Evolutionary conservation across 306 rosid species (phyloP).

Genomic region (Malus sylvestris): DNA sequence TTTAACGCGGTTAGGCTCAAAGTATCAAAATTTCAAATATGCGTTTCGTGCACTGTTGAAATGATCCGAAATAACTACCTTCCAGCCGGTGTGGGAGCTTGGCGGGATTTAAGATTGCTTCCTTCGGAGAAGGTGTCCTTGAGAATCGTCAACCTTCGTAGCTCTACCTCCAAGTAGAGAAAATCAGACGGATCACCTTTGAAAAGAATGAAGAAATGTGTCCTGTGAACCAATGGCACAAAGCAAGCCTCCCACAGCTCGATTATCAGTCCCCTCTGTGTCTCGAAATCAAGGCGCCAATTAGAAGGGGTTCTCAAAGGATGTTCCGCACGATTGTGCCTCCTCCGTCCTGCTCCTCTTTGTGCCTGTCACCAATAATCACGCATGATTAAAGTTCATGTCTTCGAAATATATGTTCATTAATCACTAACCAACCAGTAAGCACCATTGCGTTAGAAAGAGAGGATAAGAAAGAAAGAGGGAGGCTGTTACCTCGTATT

Average conservation of each 20-base stretch:
- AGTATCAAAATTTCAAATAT: neutral
- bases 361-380: slow-evolving; percentile 28
- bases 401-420: neutral
- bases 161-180: slow-evolving; percentile 69
- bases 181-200: slow-evolving; percentile 74
- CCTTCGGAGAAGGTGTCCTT: slow-evolving; percentile 43
- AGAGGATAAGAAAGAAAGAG: neutral
- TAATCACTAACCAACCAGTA: no score
- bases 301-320: slow-evolving; percentile 2
- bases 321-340: slow-evolving; percentile 8
- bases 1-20: neutral
- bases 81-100: slow-evolving; percentile 43
- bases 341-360: slow-evolving; percentile 21
- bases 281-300: slow-evolving; percentile 44
- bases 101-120: slow-evolving; percentile 20
- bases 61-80: slow-evolving; percentile 37
- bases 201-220: slow-evolving; percentile 73
- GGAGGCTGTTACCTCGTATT: neutral
- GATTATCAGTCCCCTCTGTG: slow-evolving; percentile 50
- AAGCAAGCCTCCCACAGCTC: slow-evolving; percentile 74
- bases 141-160: slow-evolving; percentile 65
- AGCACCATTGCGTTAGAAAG: neutral
- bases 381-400: neutral
- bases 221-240: slow-evolving; percentile 69
- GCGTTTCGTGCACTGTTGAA: neutral